Percentiles rank a stretch among this genome's conserved stretches.
Conservation (phyloP, 129 eudicot genomes). For the Artemisia annua region DNA sequence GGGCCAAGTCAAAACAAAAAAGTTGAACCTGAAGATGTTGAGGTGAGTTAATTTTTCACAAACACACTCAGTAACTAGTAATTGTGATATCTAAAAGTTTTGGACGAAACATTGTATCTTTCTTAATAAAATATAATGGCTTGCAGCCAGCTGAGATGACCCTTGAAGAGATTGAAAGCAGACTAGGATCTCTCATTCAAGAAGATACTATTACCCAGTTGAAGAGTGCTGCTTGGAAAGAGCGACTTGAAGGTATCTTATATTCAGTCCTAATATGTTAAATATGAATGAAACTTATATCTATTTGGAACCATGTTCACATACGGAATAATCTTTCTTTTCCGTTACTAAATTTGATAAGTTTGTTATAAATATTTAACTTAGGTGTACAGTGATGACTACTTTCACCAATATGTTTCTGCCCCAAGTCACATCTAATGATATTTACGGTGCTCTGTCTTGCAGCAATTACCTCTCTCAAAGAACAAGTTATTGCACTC, state of each 20-base stretch:
- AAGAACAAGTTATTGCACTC: conserved; percentile 80
- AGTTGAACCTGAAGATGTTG: conserved; percentile 90
- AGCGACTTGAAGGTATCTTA: conserved; percentile 83
- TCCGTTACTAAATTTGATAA: not conserved
- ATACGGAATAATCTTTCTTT: not conserved
- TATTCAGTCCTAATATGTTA: conserved; percentile 9
- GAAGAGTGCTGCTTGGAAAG: conserved; percentile 99
- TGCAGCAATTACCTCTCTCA: conserved; percentile 80
- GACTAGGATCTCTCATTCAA: conserved; percentile 78
- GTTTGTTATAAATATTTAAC: not conserved
- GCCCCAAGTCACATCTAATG: too few relatives aligned
- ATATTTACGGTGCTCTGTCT: conserved; percentile 1
- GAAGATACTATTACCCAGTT: conserved; percentile 68
- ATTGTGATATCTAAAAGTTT: too few relatives aligned
- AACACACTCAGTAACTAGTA: too few relatives aligned
- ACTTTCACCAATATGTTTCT: conserved; percentile 7
- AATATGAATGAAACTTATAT: conserved; percentile 7
- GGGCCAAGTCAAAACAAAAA: conserved; percentile 65
- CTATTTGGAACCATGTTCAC: not conserved
- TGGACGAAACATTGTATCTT: not conserved
- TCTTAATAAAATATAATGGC: conserved; percentile 4
- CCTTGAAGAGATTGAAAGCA: conserved; percentile 92
- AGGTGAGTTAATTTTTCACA: conserved; percentile 44
- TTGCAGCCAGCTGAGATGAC: conserved; percentile 93
- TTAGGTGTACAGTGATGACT: not conserved